Evolutionary conservation across 164 flowering plant genomes (phyloP), one percentile per base, ranked within the genome.

Genomic region (Buxus sempervirens): DNA sequence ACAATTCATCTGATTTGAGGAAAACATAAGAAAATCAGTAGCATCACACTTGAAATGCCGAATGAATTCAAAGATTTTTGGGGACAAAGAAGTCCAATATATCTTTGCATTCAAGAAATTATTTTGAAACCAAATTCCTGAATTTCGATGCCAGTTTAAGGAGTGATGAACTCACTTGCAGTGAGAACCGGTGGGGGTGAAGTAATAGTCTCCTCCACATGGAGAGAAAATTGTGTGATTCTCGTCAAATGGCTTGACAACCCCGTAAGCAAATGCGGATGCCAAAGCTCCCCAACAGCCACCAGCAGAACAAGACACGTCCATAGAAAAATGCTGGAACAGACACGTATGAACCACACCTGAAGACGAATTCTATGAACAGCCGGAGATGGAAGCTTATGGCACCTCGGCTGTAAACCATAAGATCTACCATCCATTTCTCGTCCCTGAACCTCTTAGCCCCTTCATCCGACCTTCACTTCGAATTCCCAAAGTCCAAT

Each of bases 271-370:
- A 82, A 62, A 20, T 60, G 83, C 0, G 93, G 92, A 54, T 76
- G 86, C 93, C 93, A 94, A 13, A 94, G 82, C 77, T 88, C 91
- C 28, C 92, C 90, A 1, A 89, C 85, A 2, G 97, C 83, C 8
- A 92, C 79, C 21, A 95, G 81, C 87, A 92, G 98, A 73, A 95
- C 87, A 79, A 92, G 67, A 75, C 92, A 88, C 8, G 98, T 95
- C 96, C 97, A 95, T 0, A 95, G 65, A 76, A 92, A 72, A 76
- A 95, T 90, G 77, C 90, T 89, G 15, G 96, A 88, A 75, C 97
- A 92, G 41, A 92, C 82, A 62, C 97, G 77, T 24, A 95, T 70
- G 67, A 95, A 92, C 97, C 96, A 95, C 20, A 87, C 88, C 71
- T 83, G 85, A 53, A 90, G 75, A 45, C 98, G 81, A 32, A 84